A percentile compares a stretch with the other conserved stretches of the same genome.
Evolutionary conservation across 1,284 basidiomycete species (phyloP).

Genomic region (Sutorius eximius): DNA sequence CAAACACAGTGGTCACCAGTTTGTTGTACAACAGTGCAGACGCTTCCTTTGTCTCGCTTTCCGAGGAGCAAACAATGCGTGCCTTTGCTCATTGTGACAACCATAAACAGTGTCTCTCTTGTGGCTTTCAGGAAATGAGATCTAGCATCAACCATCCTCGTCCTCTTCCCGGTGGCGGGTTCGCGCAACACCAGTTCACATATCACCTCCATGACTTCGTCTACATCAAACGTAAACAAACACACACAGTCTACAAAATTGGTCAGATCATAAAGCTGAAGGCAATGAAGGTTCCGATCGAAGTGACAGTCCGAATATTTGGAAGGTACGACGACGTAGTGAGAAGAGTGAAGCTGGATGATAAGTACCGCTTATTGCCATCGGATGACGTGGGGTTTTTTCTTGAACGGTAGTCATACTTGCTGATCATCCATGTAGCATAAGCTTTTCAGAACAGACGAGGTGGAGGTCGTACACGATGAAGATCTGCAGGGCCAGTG

Average conservation of each 20-base stretch:
- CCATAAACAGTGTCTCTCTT: constrained; percentile 47
- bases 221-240: constrained; percentile 43
- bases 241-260: constrained; percentile 43
- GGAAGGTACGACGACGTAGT: constrained; percentile 44
- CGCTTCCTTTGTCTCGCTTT: constrained; percentile 45
- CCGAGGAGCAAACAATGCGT: constrained; percentile 33
- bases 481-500: constrained; percentile 49
- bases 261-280: constrained; percentile 52
- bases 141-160: constrained; percentile 23
- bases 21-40: constrained; percentile 47
- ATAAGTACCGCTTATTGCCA: constrained; percentile 6
- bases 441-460: constrained; percentile 42
- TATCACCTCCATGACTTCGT: constrained; percentile 63
- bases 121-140: constrained; percentile 38
- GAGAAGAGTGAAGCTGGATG: constrained; percentile 15
- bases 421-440: constrained; percentile 37
- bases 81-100: constrained; percentile 35
- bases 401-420: background rate
- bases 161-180: constrained; percentile 33
- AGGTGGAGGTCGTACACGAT: constrained; percentile 31
- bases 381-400: constrained; percentile 36
- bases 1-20: constrained; percentile 27
- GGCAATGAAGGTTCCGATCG: constrained; percentile 22
- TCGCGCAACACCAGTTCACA: constrained; percentile 38
- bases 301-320: constrained; percentile 42